Evolutionary conservation across 352 stramenopile genomes (phyloP), one percentile per base, ranked within the genome.

Genomic region (Globisporangium orthogonon): DNA sequence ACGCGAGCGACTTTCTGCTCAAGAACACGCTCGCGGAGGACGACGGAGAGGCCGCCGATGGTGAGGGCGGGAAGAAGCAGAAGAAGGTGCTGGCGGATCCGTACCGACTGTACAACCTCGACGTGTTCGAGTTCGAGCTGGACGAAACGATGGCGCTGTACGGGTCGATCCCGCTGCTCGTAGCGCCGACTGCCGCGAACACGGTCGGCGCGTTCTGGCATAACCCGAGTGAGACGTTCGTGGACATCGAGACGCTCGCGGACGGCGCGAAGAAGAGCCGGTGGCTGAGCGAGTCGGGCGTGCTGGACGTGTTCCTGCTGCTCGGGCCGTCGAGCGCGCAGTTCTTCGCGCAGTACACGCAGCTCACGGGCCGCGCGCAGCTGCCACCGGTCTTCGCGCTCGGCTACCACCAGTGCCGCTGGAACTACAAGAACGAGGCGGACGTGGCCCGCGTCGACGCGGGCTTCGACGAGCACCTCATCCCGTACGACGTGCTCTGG

Each of bases 61-160:
- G 23, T 23, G 23, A 23, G 23, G 23, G 23, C 23, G 23, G 23
- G 23, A 23, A 23, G 23, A 23, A 23, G 23, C 23, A 23, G 9
- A 67, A 58, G 31, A 78, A 73, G 54, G 67, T 70, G 3, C 28
- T 82, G 10, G 76, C 68, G n/a, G 95, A 99, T 58, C 97, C 97
- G 7, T 99, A 99, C 71, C 88, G 97, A 7, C 80, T 99, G 51
- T 99, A 99, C 78, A 99, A 98, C 63, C 80, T 99, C 37, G 97
- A 99, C 67, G 97, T 99, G 18, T 99, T 99, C 67, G 97, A 99
- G 78, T 99, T 99, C 74, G 97, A 99, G 59, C 78, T 99, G 58
- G 93, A 99, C 67, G 89, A 97, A 33, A 92, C 96, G n/a, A 99
- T 99, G 94, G 94, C 97, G 45, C 74, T 99, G 37, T 99, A 99